Percentiles rank a stretch among this genome's conserved stretches.
phyloP scores from a whole-genome alignment of 2,329 filamentous ascomycete species.

The Emmonsiellopsis sp. region DNA sequence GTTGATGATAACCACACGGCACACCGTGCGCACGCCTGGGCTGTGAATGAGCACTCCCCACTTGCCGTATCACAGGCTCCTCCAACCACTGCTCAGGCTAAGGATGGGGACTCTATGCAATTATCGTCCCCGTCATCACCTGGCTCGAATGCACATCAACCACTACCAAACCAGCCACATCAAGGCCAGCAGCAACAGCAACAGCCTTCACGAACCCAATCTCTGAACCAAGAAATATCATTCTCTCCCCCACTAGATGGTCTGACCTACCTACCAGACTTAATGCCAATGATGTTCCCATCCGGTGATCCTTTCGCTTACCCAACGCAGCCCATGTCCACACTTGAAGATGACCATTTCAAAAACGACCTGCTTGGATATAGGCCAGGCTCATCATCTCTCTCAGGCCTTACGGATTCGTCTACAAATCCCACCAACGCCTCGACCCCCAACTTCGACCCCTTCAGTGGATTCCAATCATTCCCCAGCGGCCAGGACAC shows the following conservation, averaged over 20 bases:
- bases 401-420: neutral
- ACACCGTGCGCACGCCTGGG: neutral
- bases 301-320: slow-evolving; percentile 44
- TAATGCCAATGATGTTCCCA: slow-evolving; percentile 44
- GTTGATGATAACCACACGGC: slow-evolving; percentile 20
- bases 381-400: slow-evolving; percentile 3
- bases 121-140: slow-evolving; percentile 8
- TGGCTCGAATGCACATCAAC: neutral
- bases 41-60: slow-evolving; percentile 4
- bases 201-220: slow-evolving; percentile 1
- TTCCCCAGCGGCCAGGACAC: neutral
- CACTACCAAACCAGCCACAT: neutral
- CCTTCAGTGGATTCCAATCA: neutral
- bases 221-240: slow-evolving; percentile 10
- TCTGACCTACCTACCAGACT: slow-evolving; percentile 32
- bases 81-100: slow-evolving; percentile 2
- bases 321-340: slow-evolving; percentile 41
- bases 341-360: slow-evolving; percentile 35
- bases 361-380: slow-evolving; percentile 17
- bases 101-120: slow-evolving; percentile 7
- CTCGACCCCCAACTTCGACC: neutral
- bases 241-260: slow-evolving; percentile 28
- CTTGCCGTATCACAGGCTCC: slow-evolving; percentile 2
- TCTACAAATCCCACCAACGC: neutral
- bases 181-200: neutral